Base-by-base conservation (phyloP, 176 grass and related monocot species). In the Melocanna baccifera region DNA sequence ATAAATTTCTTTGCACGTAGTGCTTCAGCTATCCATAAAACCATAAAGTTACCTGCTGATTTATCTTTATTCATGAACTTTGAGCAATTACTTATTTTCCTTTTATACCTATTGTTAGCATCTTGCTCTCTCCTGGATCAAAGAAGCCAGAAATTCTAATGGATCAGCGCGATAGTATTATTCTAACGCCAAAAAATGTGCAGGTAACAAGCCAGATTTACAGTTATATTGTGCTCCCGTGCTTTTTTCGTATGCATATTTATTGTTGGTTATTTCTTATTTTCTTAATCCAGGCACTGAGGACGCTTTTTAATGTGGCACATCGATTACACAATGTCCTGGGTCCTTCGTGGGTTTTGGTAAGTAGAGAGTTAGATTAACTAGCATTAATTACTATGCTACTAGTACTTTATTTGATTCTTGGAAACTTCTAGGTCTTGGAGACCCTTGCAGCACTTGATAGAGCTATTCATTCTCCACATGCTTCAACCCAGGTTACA, bases 271-370 rank as follows among this genome's bases (percentile, higher is more conserved):
- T 86, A 16, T 80, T 90, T 80, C 39, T 75, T 47, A 73, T 22
- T 77, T 86, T 80, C 32, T 75, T 48, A 82, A 81, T 69, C 58
- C 83, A 98, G 96, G 93, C 96, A 71, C 79, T 98, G 59, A 91
- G 96, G 86, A 98, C 96, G 67, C 92, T 98, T 72, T 98, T 98
- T 78, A 98, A 98, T 83, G 93, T 98, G 69, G 96, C 96, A 36
- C 96, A 98, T 89, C 91, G 96, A 58, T 93, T 98, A 84, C 96
- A 98, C 82, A 98, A 98, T 95, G 83, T 94, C 36, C 82, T 98
- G 57, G 96, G 96, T 48, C 89, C 96, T 63, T 98, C 96, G 58
- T 98, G 96, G 96, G 90, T 94, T 83, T 90, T 98, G 91, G 96
- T 98, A 98, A 83, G 83, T 50, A 29, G 66, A 81, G 40, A 81